Conservation (phyloP, 163 green algal species). For the Chlorella variabilis region DNA sequence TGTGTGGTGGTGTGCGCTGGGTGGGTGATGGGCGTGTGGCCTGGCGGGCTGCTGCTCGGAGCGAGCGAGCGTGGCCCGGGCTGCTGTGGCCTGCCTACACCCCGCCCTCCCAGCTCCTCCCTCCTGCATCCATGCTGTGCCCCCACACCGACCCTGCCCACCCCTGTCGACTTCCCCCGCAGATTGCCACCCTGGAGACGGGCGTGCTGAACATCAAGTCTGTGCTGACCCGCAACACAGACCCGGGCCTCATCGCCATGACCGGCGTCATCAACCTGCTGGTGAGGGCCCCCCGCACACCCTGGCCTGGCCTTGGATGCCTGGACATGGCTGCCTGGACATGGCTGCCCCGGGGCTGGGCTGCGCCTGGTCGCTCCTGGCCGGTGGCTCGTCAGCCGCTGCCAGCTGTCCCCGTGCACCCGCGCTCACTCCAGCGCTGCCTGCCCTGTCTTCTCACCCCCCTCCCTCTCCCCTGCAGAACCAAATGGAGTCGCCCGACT, state of each 20-base stretch:
- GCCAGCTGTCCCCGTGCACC: neutral
- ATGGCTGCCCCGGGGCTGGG: too few relatives aligned
- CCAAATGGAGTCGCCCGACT: slow-evolving; percentile 43
- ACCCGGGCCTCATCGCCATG: slow-evolving; percentile 48
- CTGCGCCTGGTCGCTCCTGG: neutral
- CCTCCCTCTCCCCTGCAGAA: neutral
- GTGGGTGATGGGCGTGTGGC: too few relatives aligned
- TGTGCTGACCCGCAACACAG: slow-evolving; percentile 38
- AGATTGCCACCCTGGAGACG: slow-evolving; percentile 38
- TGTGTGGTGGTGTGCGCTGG: neutral
- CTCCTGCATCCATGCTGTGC: neutral
- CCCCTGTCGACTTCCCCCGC: neutral
- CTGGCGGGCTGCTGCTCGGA: too few relatives aligned
- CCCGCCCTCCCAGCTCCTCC: too few relatives aligned
- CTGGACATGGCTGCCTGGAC: too few relatives aligned
- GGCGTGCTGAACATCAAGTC: slow-evolving; percentile 43
- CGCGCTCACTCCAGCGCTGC: neutral
- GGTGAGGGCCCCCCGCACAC: neutral
- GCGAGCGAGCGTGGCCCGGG: too few relatives aligned
- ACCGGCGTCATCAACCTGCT: slow-evolving; percentile 44
- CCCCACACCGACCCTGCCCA: neutral
- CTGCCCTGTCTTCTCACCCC: neutral
- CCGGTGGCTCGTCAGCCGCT: neutral
- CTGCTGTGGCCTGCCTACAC: too few relatives aligned
- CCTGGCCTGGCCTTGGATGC: too few relatives aligned